A percentile compares a stretch with the other conserved stretches of the same genome.
Conservation (phyloP, 2,329 filamentous ascomycete genomes). For the Aspergillus chevalieri region DNA sequence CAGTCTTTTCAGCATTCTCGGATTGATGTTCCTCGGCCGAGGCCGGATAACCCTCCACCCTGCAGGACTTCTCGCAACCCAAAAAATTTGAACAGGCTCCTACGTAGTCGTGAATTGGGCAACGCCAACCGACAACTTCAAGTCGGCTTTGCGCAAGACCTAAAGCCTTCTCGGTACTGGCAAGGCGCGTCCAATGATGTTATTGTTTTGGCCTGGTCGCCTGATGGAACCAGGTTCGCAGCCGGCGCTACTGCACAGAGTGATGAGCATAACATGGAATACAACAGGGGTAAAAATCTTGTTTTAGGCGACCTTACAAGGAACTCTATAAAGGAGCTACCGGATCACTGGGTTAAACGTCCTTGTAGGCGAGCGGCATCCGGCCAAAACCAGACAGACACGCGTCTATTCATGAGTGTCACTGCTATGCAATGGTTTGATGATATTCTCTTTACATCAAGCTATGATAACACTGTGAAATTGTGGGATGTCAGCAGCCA, state of each 20-base stretch:
- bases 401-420: constrained; percentile 52
- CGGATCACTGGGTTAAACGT: constrained; percentile 46
- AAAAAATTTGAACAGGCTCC: constrained; percentile 12
- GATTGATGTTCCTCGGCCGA: neutral
- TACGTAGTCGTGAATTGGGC: constrained; percentile 27
- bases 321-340: constrained; percentile 46
- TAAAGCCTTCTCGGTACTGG: constrained; percentile 45
- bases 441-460: constrained; percentile 46
- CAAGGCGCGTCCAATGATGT: constrained; percentile 56
- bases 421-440: constrained; percentile 49
- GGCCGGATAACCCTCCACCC: neutral
- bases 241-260: constrained; percentile 53
- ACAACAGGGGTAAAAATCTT: constrained; percentile 55
- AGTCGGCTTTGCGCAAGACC: constrained; percentile 26
- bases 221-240: constrained; percentile 49
- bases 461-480: constrained; percentile 52
- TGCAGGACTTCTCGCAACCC: neutral
- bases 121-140: constrained; percentile 9
- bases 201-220: constrained; percentile 51
- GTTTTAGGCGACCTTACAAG: constrained; percentile 44
- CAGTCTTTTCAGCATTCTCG: neutral
- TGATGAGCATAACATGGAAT: constrained; percentile 53
- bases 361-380: constrained; percentile 31
- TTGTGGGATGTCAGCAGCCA: constrained; percentile 46
- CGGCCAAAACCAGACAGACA: constrained; percentile 45